Conservation (phyloP, 495 filamentous ascomycete genomes). For the Podospora pseudocomata region DNA sequence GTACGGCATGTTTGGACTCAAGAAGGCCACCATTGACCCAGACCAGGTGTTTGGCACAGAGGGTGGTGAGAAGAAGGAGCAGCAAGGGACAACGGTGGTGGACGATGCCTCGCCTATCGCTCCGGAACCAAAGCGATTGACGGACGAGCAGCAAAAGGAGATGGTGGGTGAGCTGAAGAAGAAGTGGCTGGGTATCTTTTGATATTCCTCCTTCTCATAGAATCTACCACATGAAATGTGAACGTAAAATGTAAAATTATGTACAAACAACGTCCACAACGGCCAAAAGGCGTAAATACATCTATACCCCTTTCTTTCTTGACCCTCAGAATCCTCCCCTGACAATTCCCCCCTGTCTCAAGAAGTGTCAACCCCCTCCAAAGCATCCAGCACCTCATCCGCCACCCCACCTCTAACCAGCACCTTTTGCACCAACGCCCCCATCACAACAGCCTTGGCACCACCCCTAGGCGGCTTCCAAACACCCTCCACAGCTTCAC, state of each 20-base stretch:
- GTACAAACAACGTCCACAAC: not conserved
- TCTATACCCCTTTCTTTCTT: not conserved
- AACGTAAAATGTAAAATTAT: constrained; percentile 6
- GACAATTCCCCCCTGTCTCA: not conserved
- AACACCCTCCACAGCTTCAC: constrained; percentile 60
- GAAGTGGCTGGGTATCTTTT: constrained; percentile 46
- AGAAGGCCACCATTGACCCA: constrained; percentile 17
- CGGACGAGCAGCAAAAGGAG: constrained; percentile 16
- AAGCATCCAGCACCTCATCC: constrained; percentile 75
- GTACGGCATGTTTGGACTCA: constrained; percentile 32
- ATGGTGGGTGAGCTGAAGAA: constrained; percentile 29
- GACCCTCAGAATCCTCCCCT: too few species aligned
- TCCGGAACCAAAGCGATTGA: constrained; percentile 4
- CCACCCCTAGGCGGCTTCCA: constrained; percentile 78
- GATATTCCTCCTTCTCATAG: constrained; percentile 12
- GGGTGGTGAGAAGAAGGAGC: constrained; percentile 7
- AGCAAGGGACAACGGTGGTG: not conserved
- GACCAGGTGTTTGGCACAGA: constrained; percentile 4
- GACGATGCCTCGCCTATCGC: constrained; percentile 6
- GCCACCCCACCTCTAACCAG: constrained; percentile 70
- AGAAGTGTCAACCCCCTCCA: constrained; percentile 58
- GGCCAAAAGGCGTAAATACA: not conserved
- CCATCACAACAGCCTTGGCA: constrained; percentile 63
- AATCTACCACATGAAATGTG: not conserved
- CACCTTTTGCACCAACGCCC: constrained; percentile 63